Evolutionary conservation across 139 green algal genomes (phyloP), one percentile per base, ranked within the genome.

Genomic region (Tetradesmus lagerheimii): DNA sequence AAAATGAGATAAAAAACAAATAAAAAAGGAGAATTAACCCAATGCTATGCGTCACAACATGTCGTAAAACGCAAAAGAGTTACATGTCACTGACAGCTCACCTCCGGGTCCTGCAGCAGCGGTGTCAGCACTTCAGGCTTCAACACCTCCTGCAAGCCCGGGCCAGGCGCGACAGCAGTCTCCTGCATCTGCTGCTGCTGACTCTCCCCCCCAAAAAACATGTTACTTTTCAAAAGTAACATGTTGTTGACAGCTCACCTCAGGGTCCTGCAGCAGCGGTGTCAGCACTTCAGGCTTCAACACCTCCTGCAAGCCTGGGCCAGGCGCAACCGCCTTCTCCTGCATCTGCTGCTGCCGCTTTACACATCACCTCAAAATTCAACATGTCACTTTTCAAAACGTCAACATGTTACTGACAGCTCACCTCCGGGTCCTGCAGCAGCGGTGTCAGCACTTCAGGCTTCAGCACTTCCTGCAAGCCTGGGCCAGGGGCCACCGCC

Each of bases 381-480:
- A n/a, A 1, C 47, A 62, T 62, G 47, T 62, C n/a, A n/a, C n/a
- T 50, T 50, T 25, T 64, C 50, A 25, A 64, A 3, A 64, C 12
- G 16, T 76, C 83, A 67, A 67, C 57, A 67, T 31, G 20, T 29
- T 1, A 29, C 23, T 71, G 5, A n/a, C 38, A 20, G 25, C 18
- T 0, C 29, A 84, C 86, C 75, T 89, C 90, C 27, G 93, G 84
- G 23, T 93, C 79, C 35, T 80, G 53, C 90, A 97, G 84, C 89
- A 97, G 80, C 11, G 95, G 94, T 14, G 78, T 74, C 50, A 97
- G 38, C 45, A 88, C 39, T 66, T 97, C 95, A 20, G 95, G 92
- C 75, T 81, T 88, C 53, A 97, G 80, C 47, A 97, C 93, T n/a
- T 97, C 93, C 4, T 47, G 47, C 89, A 97, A 92, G 76, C 81